Evolutionary conservation across 1,284 basidiomycete species (phyloP), one percentile per base, ranked within the genome.

Genomic region (Ustilago hordei): DNA sequence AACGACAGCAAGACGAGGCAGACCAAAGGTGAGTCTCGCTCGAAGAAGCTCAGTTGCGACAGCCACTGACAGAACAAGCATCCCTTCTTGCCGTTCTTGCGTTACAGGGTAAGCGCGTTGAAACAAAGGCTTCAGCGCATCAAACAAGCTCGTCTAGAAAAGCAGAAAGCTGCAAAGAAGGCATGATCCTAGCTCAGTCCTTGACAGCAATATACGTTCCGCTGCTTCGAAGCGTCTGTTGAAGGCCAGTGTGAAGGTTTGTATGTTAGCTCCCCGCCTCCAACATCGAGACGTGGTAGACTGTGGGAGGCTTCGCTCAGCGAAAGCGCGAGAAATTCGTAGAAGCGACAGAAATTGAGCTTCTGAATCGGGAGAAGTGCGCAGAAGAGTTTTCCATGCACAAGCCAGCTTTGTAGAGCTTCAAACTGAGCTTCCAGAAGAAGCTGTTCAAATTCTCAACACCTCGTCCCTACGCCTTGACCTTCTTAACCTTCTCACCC

Each of bases 1-100:
- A 81, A 55, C 67, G 78, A 5, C 70, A 77, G 15, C 81, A 83
- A 38, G 77, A 79, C 28, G 81, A 83, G 41, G 81, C 75, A 6
- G 77, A 81, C 11, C 79, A 81, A 55, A 75, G 78, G 80, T 81
- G 55, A 61, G 75, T 68, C 23, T 15, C 8, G 43, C 8, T 17
- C 13, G 8, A 4, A 17, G 39, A 23, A 11, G 11, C 19, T n/a
- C n/a, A 8, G 0, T 19, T 9, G 3, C 7, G 36, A 13, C 17
- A 15, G 15, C 39, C 23, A 36, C 17, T 47, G 28, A 17, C 28
- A 7, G n/a, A 28, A 28, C 23, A 19, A n/a, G 8, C 15, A 15
- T 45, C 19, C 38, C 11, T 19, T 36, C 53, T 2, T 32, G 31
- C 31, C 6, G 8, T 52, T 50, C 38, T 32, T n/a, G 28, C 19